phyloP scores from a whole-genome alignment of 2,329 filamentous ascomycete genomes.

The Xylaria arbuscula region DNA sequence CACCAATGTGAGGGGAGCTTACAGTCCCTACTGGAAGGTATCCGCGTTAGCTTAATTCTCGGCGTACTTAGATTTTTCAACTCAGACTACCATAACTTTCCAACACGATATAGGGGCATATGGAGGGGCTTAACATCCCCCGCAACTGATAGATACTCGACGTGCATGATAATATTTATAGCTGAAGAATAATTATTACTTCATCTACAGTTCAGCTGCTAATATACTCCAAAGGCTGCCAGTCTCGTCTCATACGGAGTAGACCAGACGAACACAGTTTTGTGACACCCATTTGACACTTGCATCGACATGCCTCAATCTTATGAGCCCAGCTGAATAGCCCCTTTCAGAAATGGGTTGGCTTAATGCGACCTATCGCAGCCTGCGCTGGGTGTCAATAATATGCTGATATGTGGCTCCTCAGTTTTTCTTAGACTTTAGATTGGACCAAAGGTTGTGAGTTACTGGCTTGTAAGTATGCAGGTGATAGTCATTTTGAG shows the following conservation, averaged over 20 bases:
- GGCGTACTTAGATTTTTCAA: too few relatives aligned
- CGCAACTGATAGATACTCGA: neutral
- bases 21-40: neutral
- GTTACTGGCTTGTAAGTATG: neutral
- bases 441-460: neutral
- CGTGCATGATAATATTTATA: neutral
- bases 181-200: neutral
- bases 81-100: too few relatives aligned
- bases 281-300: neutral
- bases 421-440: neutral
- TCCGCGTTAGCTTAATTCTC: neutral
- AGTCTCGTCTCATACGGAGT: neutral
- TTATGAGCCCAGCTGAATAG: constrained; percentile 1
- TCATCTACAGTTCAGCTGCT: constrained; percentile 8
- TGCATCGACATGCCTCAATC: neutral
- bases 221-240: neutral
- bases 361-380: neutral
- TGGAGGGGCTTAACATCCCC: neutral
- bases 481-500: neutral
- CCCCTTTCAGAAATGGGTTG: neutral
- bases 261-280: neutral
- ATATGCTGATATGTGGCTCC: neutral
- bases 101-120: neutral
- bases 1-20: neutral
- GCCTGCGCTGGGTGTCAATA: neutral